These are phyloP conservation scores for Candida buenavistaensis DNA, from an alignment of 1,139 yeast genomes.

Conservation along the genomic window DNA sequence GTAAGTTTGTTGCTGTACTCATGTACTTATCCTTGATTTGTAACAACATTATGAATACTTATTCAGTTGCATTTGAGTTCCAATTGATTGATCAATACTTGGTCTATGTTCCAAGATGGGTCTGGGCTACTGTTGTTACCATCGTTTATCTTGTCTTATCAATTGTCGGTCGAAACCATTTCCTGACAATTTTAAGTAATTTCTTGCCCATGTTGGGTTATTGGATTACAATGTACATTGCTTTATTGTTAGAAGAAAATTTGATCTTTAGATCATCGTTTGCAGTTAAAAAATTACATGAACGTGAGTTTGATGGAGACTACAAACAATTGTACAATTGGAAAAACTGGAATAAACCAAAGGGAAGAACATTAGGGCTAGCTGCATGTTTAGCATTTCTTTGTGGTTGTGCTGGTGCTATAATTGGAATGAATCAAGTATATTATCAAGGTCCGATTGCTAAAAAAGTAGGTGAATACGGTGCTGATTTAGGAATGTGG, in stretches of 20 bases:
- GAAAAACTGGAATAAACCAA: slow-evolving; percentile 60
- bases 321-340: slow-evolving; percentile 52
- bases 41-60: slow-evolving; percentile 57
- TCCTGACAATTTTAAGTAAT: slow-evolving; percentile 72
- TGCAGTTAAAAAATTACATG: slow-evolving; percentile 50
- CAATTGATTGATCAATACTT: slow-evolving; percentile 67
- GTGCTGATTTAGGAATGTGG: slow-evolving; percentile 49
- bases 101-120: slow-evolving; percentile 74
- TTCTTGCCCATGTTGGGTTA: slow-evolving; percentile 92
- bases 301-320: slow-evolving; percentile 53
- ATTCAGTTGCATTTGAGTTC: slow-evolving; percentile 77
- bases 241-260: slow-evolving; percentile 71
- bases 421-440: slow-evolving; percentile 34
- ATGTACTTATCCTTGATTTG: slow-evolving; percentile 36
- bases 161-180: slow-evolving; percentile 71
- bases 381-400: slow-evolving; percentile 26
- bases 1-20: slow-evolving; percentile 43
- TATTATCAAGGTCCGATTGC: slow-evolving; percentile 33
- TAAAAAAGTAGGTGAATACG: slow-evolving; percentile 21
- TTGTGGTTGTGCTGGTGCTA: slow-evolving; percentile 31
- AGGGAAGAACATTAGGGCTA: slow-evolving; percentile 40
- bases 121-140: slow-evolving; percentile 67
- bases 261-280: slow-evolving; percentile 59
- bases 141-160: slow-evolving; percentile 66
- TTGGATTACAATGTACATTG: slow-evolving; percentile 83